Conservation (phyloP, 2,329 filamentous ascomycete genomes). For the Phialophora expanda region DNA sequence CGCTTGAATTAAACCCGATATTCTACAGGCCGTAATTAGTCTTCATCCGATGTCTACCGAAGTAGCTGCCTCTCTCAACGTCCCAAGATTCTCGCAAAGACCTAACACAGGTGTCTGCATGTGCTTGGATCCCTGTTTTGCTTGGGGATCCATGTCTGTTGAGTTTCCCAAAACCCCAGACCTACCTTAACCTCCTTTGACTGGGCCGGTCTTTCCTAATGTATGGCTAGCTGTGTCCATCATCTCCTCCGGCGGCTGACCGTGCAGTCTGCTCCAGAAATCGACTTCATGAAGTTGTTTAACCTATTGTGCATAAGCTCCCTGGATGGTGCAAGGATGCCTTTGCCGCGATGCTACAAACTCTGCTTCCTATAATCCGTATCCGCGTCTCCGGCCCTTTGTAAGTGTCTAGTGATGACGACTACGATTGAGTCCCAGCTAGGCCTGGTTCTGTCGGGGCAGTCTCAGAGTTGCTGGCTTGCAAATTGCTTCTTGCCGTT, state of each 20-base stretch:
- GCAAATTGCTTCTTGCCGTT: background rate
- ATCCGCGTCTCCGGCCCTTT: background rate
- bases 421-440: background rate
- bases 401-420: background rate
- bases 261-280: background rate
- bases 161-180: background rate
- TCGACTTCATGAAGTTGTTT: background rate
- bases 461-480: background rate
- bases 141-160: background rate
- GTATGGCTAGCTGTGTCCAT: background rate
- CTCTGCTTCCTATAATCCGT: background rate
- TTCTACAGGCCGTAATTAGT: background rate
- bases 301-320: background rate
- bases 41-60: slow-evolving; percentile 11
- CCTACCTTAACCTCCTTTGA: background rate
- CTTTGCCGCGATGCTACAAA: background rate
- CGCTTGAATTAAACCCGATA: background rate
- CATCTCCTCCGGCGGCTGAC: background rate
- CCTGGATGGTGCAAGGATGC: background rate
- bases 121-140: background rate
- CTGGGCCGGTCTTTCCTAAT: background rate
- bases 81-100: background rate
- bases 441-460: background rate
- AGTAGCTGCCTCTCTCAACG: background rate
- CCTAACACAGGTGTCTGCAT: background rate